Base-by-base conservation (phyloP, 768 basidiomycete genomes). In the Pulveroboletus sp. region DNA sequence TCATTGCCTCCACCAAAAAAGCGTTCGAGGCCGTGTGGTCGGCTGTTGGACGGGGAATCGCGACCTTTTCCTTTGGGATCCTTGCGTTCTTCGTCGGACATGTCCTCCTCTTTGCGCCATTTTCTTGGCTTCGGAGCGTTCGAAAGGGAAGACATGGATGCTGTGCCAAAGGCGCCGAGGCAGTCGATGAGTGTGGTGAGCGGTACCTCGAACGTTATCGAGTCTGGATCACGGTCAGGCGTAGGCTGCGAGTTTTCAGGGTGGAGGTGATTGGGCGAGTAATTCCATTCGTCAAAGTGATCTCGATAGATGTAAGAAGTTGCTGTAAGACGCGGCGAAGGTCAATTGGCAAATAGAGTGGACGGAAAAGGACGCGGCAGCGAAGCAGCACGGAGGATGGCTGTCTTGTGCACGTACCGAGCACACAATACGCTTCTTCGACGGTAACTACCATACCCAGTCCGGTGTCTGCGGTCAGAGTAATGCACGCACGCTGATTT, bases 161-260 rank as follows among this genome's bases (percentile, higher is more conserved):
- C 90, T 11, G 92, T 89, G 24, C 95, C 94, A 59, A 94, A 97
- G 47, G 97, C 85, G 59, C 95, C 94, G 27, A 99, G 74, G 59
- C 90, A 94, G 55, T 97, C 93, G 51, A 97, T 79, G 43, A 97
- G 70, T 4, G 84, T 85, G 63, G 82, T 79, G 33, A 99, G 79
- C 3, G 87, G 87, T 47, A 99, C 78, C 65, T 94, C 91, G 59
- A 97, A 88, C 0, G 81, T 76, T 3, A 71, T 70, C 27, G 64
- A 55, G 20, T 49, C 54, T 52, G 43, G 32, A 29, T 47, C 59
- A 13, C 34, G 44, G 16, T 40, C 61, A 38, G 49, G 41, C 13
- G 51, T 57, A 27, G 40, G 49, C 25, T 40, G 65, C 24, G 66
- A 68, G 12, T 49, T 40, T 42, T 45, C 64, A 42, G 56, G 29